These are phyloP conservation scores for Daldinia eschscholtzii DNA, from an alignment of 2,329 filamentous ascomycete genomes.

Conservation along the genomic window DNA sequence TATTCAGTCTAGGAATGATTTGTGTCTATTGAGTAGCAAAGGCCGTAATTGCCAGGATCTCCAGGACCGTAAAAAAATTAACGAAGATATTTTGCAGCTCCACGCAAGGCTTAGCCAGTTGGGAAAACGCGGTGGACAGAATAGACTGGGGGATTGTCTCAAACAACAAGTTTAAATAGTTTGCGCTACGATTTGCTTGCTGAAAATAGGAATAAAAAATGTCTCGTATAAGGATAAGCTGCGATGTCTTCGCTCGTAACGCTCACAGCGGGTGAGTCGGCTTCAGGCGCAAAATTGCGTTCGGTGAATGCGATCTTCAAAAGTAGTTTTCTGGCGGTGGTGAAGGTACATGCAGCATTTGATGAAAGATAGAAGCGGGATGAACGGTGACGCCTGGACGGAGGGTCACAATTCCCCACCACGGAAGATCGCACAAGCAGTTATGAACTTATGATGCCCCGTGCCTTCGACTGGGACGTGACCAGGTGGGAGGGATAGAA, in stretches of 20 bases:
- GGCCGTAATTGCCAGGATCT: constrained; percentile 25
- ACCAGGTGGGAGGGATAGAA: constrained; percentile 54
- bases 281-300: constrained; percentile 47
- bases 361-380: constrained; percentile 50
- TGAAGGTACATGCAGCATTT: constrained; percentile 48
- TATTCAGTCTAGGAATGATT: constrained; percentile 49
- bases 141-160: constrained; percentile 48
- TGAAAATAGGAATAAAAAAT: constrained; percentile 57
- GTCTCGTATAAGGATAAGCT: constrained; percentile 57
- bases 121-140: constrained; percentile 47
- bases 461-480: constrained; percentile 54
- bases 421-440: constrained; percentile 56
- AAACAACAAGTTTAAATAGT: constrained; percentile 57
- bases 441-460: constrained; percentile 53
- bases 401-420: constrained; percentile 56
- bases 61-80: constrained; percentile 43
- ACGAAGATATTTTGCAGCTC: constrained; percentile 45
- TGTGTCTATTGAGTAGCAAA: constrained; percentile 36
- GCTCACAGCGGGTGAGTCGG: constrained; percentile 50
- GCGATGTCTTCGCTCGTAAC: constrained; percentile 51
- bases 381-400: constrained; percentile 53
- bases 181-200: constrained; percentile 52
- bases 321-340: constrained; percentile 47
- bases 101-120: constrained; percentile 46
- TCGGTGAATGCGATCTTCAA: constrained; percentile 49